These are phyloP conservation scores for Penicillium cinerascens DNA, from an alignment of 495 filamentous ascomycete species.

Conservation along the genomic window DNA sequence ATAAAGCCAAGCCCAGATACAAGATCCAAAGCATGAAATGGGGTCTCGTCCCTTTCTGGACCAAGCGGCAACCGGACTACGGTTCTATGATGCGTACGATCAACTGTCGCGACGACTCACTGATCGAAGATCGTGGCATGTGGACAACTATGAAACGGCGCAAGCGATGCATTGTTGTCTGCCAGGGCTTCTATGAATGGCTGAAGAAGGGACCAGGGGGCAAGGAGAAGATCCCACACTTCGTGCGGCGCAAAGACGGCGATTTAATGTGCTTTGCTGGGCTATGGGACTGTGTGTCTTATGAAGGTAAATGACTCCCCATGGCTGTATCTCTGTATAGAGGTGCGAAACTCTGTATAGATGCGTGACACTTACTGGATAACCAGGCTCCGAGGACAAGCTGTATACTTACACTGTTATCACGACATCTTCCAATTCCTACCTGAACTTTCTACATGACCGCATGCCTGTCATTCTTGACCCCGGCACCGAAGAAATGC, in stretches of 20 bases:
- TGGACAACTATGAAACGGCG: constrained; percentile 87
- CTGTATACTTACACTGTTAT: constrained; percentile 88
- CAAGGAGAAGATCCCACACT: constrained; percentile 82
- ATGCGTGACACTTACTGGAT: not conserved
- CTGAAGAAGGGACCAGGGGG: constrained; percentile 68
- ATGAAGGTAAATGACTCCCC: constrained; percentile 55
- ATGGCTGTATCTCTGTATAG: not conserved
- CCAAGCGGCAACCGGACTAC: constrained; percentile 75
- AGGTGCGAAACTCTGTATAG: no score
- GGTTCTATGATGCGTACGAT: constrained; percentile 78
- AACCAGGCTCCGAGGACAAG: constrained; percentile 54
- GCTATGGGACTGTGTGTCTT: constrained; percentile 83
- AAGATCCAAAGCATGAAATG: constrained; percentile 91
- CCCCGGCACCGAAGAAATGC: constrained; percentile 64
- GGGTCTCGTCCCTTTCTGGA: constrained; percentile 92
- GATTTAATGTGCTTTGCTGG: constrained; percentile 86
- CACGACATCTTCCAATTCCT: constrained; percentile 77
- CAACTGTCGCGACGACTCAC: constrained; percentile 90
- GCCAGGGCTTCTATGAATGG: constrained; percentile 97
- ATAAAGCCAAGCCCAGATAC: constrained; percentile 51
- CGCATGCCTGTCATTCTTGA: constrained; percentile 95
- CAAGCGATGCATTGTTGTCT: constrained; percentile 83
- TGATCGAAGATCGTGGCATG: constrained; percentile 72
- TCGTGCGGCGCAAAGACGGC: constrained; percentile 73
- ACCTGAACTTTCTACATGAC: constrained; percentile 81